A percentile compares a stretch with the other conserved stretches of the same genome.
Conservation (phyloP, 768 basidiomycete species). For the Termitomyces sp. region DNA sequence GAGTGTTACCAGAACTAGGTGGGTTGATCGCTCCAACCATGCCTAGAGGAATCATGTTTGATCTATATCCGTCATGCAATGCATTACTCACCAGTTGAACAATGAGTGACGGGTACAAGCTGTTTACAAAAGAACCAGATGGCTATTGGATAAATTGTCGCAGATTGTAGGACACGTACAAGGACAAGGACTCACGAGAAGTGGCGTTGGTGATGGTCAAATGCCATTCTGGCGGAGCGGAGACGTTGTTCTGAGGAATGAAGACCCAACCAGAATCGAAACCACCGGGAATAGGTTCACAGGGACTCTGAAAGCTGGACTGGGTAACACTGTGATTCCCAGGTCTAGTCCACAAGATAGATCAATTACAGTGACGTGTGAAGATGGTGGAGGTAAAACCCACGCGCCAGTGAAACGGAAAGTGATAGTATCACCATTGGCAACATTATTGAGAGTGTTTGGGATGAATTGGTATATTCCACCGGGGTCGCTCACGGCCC, state of each 20-base stretch:
- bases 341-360: conserved; percentile 23
- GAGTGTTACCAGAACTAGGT: conserved; percentile 35
- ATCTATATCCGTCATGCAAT: not conserved
- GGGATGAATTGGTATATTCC: conserved; percentile 46
- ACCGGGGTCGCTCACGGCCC: conserved; percentile 18
- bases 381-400: conserved; percentile 11
- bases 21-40: conserved; percentile 54
- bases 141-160: conserved; percentile 21
- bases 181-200: conserved; percentile 30
- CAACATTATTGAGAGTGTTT: conserved; percentile 28
- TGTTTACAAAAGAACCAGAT: conserved; percentile 62
- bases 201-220: conserved; percentile 44
- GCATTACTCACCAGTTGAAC: conserved; percentile 22
- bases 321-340: conserved; percentile 55
- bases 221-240: conserved; percentile 37
- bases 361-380: not conserved
- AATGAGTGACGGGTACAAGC: conserved; percentile 35
- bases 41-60: conserved; percentile 17
- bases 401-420: conserved; percentile 47
- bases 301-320: conserved; percentile 40
- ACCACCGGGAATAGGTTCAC: conserved; percentile 37
- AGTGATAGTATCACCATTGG: conserved; percentile 39
- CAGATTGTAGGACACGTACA: not conserved
- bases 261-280: conserved; percentile 52
- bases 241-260: conserved; percentile 24